phyloP scores from a whole-genome alignment of 1,284 basidiomycete species.

The Leccinum pachyderme region DNA sequence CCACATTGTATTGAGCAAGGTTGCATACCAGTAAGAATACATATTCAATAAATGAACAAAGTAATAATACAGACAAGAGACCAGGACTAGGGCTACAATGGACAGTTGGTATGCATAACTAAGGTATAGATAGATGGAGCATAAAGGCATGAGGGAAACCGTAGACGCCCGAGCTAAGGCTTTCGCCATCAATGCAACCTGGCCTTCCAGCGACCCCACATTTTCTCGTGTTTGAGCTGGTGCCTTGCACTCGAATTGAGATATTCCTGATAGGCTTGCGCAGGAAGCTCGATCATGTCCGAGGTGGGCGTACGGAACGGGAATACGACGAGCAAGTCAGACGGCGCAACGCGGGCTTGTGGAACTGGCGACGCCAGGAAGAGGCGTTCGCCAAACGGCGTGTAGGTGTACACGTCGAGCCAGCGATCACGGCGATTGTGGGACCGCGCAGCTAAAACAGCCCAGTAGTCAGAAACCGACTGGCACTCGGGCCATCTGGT shows the following conservation, averaged over 20 bases:
- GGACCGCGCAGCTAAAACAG: slow-evolving; percentile 47
- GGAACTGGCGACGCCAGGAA: slow-evolving; percentile 59
- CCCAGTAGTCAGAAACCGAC: slow-evolving; percentile 4
- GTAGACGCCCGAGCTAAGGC: background rate
- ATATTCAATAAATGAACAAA: slow-evolving; percentile 22
- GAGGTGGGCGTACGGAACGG: slow-evolving; percentile 40
- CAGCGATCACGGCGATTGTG: slow-evolving; percentile 52
- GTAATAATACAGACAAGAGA: slow-evolving; percentile 22
- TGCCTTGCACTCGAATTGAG: slow-evolving; percentile 47
- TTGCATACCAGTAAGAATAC: background rate
- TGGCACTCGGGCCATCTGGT: background rate
- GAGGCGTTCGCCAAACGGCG: slow-evolving; percentile 57
- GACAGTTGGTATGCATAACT: slow-evolving; percentile 10
- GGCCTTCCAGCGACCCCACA: slow-evolving; percentile 50
- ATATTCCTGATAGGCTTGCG: slow-evolving; percentile 54
- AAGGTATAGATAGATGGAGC: slow-evolving; percentile 1
- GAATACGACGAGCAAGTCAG: slow-evolving; percentile 57
- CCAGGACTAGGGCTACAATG: slow-evolving; percentile 29
- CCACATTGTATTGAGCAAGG: no score
- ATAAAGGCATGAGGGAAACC: slow-evolving; percentile 5
- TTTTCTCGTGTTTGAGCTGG: slow-evolving; percentile 48
- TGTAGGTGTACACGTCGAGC: slow-evolving; percentile 61
- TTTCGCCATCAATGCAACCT: slow-evolving; percentile 25
- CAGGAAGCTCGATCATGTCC: slow-evolving; percentile 62
- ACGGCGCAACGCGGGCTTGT: slow-evolving; percentile 54